Evolutionary conservation across 2,329 filamentous ascomycete species (phyloP).

Genomic region (Knufia fluminis): DNA sequence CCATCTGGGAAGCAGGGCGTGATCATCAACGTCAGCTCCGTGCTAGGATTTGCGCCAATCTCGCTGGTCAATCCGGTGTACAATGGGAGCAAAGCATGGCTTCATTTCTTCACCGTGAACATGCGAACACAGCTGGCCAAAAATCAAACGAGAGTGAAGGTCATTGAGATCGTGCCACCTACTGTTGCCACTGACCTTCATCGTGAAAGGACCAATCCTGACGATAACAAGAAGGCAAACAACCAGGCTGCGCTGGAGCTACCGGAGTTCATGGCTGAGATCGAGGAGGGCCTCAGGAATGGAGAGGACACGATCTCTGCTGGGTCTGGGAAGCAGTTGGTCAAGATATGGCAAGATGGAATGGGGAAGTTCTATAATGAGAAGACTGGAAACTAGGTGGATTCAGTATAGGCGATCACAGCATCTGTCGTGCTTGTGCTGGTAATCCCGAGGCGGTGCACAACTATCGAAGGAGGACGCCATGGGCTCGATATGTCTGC

Average conservation of each 20-base stretch:
- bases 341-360: constrained; percentile 25
- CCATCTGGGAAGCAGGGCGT: constrained; percentile 26
- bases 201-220: constrained; percentile 45
- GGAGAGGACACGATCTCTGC: constrained; percentile 43
- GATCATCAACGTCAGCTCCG: constrained; percentile 47
- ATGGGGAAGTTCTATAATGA: background rate
- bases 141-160: constrained; percentile 31
- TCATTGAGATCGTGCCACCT: constrained; percentile 50
- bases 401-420: no score
- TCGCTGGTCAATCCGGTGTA: constrained; percentile 50
- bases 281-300: constrained; percentile 36
- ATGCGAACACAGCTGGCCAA: constrained; percentile 42
- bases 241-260: constrained; percentile 39
- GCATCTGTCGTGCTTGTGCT: no score
- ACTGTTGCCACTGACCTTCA: constrained; percentile 48
- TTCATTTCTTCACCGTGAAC: constrained; percentile 50
- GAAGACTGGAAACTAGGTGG: background rate
- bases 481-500: no score
- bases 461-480: no score
- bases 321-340: constrained; percentile 34
- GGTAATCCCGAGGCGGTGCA: no score
- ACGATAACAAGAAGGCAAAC: constrained; percentile 52
- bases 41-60: constrained; percentile 46
- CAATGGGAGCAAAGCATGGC: constrained; percentile 50
- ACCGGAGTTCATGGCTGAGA: constrained; percentile 47